phyloP scores from a whole-genome alignment of 208 protist genomes.

The Crithidia brevicula region DNA sequence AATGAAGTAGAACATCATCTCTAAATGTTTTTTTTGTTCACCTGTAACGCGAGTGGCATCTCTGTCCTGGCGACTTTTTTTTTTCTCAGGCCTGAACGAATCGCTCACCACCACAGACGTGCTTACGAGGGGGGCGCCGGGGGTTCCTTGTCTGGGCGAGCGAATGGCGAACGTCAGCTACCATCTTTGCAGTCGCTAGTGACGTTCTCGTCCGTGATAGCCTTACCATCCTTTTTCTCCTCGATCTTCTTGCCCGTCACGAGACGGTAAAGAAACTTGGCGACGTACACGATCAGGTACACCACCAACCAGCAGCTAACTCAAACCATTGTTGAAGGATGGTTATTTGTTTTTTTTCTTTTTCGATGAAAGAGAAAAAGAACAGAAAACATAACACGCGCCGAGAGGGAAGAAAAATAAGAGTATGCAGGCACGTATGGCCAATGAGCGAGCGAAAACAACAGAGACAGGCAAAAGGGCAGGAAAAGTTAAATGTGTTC shows the following conservation, averaged over 20 bases:
- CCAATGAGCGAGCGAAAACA: too few relatives aligned
- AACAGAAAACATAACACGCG: background rate
- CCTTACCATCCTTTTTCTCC: constrained; percentile 11
- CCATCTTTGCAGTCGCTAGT: constrained; percentile 24
- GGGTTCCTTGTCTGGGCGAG: constrained; percentile 25
- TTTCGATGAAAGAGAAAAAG: background rate
- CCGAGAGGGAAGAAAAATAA: background rate
- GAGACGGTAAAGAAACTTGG: constrained; percentile 39
- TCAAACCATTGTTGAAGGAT: constrained; percentile 33
- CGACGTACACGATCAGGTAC: constrained; percentile 45
- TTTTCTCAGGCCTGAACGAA: background rate
- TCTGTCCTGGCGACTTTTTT: constrained; percentile 8
- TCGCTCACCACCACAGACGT: constrained; percentile 11
- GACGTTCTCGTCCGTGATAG: background rate
- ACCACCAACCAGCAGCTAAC: constrained; percentile 65
- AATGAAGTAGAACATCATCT: background rate
- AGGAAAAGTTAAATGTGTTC: too few relatives aligned
- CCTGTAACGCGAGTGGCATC: background rate
- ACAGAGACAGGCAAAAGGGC: too few relatives aligned
- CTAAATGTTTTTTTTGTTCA: background rate
- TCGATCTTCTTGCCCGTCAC: constrained; percentile 13
- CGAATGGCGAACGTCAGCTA: constrained; percentile 31
- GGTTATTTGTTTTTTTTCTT: background rate
- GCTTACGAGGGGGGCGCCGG: constrained; percentile 24
- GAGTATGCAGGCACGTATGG: too few relatives aligned